Conservation (phyloP, 192 early-diverging fungal genomes). For the Coemansia sp. region DNA sequence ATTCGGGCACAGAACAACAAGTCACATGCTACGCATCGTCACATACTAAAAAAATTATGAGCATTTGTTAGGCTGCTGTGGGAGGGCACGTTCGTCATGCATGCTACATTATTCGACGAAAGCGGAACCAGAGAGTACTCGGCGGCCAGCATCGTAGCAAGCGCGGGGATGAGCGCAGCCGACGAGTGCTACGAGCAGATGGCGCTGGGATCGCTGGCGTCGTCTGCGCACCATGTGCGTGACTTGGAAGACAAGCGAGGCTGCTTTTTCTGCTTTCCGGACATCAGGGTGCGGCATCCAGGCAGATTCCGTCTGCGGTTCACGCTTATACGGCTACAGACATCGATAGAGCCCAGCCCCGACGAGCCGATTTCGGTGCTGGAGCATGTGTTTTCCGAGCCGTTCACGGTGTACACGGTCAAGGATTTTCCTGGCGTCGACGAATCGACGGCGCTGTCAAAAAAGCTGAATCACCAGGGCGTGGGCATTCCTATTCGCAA, state of each 20-base stretch:
- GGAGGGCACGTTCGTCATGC: conserved; percentile 27
- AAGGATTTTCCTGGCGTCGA: conserved; percentile 49
- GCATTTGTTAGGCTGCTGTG: conserved; percentile 19
- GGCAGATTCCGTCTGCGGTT: conserved; percentile 44
- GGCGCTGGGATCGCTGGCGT: conserved; percentile 17
- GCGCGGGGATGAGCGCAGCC: not conserved
- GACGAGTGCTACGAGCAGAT: conserved; percentile 1
- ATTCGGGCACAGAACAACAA: no score
- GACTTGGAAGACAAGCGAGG: conserved; percentile 21
- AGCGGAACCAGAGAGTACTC: conserved; percentile 20
- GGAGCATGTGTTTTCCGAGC: conserved; percentile 16
- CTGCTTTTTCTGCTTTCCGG: conserved; percentile 40
- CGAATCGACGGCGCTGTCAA: conserved; percentile 34
- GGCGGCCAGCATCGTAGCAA: not conserved
- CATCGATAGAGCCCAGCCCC: not conserved
- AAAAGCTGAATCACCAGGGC: conserved; percentile 26
- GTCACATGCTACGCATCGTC: no score
- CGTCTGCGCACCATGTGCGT: conserved; percentile 17
- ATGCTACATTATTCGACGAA: conserved; percentile 34
- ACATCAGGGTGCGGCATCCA: conserved; percentile 25
- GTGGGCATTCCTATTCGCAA: conserved; percentile 43
- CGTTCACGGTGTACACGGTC: conserved; percentile 32
- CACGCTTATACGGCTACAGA: conserved; percentile 29
- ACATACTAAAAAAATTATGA: not conserved
- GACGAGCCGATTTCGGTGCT: conserved; percentile 12